Conservation (phyloP, 345 rosid species). For the Acer yangbiense region DNA sequence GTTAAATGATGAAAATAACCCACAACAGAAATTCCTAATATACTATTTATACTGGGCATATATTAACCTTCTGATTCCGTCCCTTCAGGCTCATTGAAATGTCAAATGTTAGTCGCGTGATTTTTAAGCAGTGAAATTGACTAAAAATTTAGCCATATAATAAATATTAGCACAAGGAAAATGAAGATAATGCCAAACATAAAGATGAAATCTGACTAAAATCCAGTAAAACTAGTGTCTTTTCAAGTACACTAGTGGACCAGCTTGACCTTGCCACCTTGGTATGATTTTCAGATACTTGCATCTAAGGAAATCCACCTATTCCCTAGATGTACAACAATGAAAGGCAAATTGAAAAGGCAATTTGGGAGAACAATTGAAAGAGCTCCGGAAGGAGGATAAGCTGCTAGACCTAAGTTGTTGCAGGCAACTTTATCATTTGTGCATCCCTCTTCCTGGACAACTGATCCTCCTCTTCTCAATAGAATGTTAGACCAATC, state of each 20-base stretch:
- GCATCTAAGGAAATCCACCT: neutral
- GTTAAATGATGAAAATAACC: neutral
- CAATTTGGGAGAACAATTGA: neutral
- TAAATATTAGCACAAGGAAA: constrained; percentile 1
- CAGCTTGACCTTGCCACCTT: neutral
- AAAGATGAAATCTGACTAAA: neutral
- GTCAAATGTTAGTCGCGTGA: neutral
- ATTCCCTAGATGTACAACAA: neutral
- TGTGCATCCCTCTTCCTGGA: neutral
- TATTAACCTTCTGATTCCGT: neutral
- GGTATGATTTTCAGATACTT: constrained; percentile 3
- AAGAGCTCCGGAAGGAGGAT: neutral
- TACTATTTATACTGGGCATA: neutral
- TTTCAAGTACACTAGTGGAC: neutral
- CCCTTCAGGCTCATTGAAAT: neutral
- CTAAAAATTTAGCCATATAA: neutral
- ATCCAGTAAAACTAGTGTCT: neutral
- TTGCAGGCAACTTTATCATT: neutral
- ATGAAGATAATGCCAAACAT: neutral
- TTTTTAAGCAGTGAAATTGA: neutral
- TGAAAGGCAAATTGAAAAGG: constrained; percentile 3
- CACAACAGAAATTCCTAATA: neutral
- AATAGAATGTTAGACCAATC: neutral
- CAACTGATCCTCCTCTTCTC: neutral
- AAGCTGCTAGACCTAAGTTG: neutral